A percentile compares a stretch with the other conserved stretches of the same genome.
phyloP scores from a whole-genome alignment of 768 basidiomycete species.

The Xerocomellus intermedius region DNA sequence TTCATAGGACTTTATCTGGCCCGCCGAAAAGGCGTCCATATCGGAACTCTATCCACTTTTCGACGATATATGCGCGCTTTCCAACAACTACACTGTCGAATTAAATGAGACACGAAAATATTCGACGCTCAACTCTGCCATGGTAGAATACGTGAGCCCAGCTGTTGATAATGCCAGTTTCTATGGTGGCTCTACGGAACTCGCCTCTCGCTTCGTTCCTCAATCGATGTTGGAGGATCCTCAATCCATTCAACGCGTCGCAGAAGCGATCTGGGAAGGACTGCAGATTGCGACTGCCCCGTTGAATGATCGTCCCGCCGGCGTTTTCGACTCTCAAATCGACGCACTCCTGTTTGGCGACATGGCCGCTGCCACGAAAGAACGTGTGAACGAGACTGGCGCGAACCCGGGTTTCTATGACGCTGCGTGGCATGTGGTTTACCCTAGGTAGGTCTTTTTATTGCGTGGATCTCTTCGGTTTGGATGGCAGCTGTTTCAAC shows the following conservation, averaged over 20 bases:
- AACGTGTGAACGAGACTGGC: conserved; percentile 13
- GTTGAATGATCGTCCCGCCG: background rate
- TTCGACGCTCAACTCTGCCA: conserved; percentile 9
- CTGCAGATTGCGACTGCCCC: conserved; percentile 1
- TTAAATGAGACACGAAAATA: conserved; percentile 15
- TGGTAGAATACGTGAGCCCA: conserved; percentile 3
- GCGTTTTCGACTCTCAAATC: background rate
- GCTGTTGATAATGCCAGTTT: conserved; percentile 3
- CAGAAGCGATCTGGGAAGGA: conserved; percentile 21
- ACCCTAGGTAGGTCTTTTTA: background rate
- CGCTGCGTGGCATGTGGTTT: conserved; percentile 17
- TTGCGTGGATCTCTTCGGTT: background rate
- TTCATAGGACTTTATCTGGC: conserved; percentile 12
- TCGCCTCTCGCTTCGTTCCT: conserved; percentile 18
- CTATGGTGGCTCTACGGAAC: conserved; percentile 11
- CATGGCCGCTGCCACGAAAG: conserved; percentile 10
- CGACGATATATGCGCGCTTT: conserved; percentile 11
- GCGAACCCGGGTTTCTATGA: conserved; percentile 21
- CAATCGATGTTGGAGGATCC: conserved; percentile 6
- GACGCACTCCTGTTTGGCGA: conserved; percentile 9
- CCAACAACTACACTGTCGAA: conserved; percentile 8
- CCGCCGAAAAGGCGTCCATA: background rate
- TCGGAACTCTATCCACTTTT: conserved; percentile 15
- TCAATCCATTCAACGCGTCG: conserved; percentile 3
- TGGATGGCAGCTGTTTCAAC: background rate